Evolutionary conservation across 495 filamentous ascomycete species (phyloP).

Genomic region (Delitschia confertaspora): DNA sequence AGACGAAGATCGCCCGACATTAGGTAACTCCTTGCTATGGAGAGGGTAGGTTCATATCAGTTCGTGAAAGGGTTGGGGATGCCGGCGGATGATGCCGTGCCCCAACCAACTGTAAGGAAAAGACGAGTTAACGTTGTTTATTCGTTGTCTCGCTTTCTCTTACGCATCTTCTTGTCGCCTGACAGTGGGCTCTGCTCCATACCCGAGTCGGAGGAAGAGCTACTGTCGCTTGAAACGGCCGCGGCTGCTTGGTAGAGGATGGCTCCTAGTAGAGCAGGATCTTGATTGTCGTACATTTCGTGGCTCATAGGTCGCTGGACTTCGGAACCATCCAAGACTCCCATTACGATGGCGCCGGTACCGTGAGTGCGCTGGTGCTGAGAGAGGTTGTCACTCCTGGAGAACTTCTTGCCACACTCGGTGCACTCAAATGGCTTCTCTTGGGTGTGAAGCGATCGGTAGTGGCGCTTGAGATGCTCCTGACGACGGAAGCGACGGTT

Average conservation of each 20-base stretch:
- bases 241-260: conserved; percentile 70
- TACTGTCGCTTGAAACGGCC: conserved; percentile 33
- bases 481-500: conserved; percentile 95
- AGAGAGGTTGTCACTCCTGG: conserved; percentile 89
- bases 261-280: conserved; percentile 55
- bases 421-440: conserved; percentile 97
- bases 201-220: conserved; percentile 16
- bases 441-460: conserved; percentile 93
- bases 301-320: conserved; percentile 39
- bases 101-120: conserved; percentile 1
- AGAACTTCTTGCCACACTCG: conserved; percentile 99
- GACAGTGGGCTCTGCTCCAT: conserved; percentile 2
- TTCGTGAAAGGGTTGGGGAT: conserved; percentile 14
- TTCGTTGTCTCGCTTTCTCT: conserved; percentile 28
- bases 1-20: conserved; percentile 23
- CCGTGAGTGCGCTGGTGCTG: conserved; percentile 96
- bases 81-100: background rate
- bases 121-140: background rate
- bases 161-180: conserved; percentile 26
- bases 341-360: conserved; percentile 79
- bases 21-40: conserved; percentile 17
- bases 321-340: conserved; percentile 63
- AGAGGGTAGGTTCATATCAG: conserved; percentile 22
- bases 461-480: conserved; percentile 98
- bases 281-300: conserved; percentile 44